phyloP scores from a whole-genome alignment of 2,329 filamentous ascomycete species.

The Trichoderma lentiforme region DNA sequence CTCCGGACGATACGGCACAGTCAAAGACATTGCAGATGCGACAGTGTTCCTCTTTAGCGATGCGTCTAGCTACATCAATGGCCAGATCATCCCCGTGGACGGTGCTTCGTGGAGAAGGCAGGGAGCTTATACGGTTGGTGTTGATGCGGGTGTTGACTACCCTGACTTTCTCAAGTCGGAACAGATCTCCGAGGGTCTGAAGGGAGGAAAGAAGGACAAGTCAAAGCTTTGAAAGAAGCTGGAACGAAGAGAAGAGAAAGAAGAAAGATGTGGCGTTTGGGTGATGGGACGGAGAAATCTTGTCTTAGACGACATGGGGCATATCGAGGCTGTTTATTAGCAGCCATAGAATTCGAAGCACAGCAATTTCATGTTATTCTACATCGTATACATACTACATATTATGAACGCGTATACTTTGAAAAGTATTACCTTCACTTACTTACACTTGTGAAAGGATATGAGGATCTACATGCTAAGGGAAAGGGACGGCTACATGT shows the following conservation, averaged over 20 bases:
- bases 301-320: neutral
- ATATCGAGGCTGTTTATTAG: neutral
- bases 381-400: neutral
- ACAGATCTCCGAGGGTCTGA: constrained; percentile 32
- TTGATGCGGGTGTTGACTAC: constrained; percentile 49
- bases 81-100: constrained; percentile 73
- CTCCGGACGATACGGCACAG: constrained; percentile 69
- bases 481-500: too few relatives aligned
- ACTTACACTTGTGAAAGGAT: neutral
- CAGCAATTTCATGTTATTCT: neutral
- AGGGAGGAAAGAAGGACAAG: constrained; percentile 34
- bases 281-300: neutral
- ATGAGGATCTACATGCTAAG: neutral
- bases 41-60: constrained; percentile 88
- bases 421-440: neutral
- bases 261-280: neutral
- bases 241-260: neutral
- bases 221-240: constrained; percentile 38
- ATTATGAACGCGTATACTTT: neutral
- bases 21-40: constrained; percentile 88
- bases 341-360: neutral
- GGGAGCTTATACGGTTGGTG: constrained; percentile 44
- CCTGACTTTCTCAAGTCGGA: constrained; percentile 46
- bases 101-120: constrained; percentile 57
- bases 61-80: constrained; percentile 81